Percentiles rank a stretch among this genome's conserved stretches.
These are phyloP conservation scores for Arthrobotrys megalospora DNA, from an alignment of 2,329 filamentous ascomycete species.

Conservation along the genomic window DNA sequence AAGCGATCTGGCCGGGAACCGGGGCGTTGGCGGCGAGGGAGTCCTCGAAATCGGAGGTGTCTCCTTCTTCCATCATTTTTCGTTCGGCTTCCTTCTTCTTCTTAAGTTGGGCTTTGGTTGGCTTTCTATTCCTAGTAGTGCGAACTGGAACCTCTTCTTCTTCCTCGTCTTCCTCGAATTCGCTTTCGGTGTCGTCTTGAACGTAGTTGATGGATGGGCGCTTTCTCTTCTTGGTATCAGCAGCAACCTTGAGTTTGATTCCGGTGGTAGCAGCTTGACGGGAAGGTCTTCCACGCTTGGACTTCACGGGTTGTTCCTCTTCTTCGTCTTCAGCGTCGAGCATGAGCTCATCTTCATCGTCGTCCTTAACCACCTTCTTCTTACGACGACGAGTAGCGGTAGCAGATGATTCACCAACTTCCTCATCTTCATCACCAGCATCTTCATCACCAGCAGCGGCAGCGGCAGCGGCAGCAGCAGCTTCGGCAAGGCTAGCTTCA, in stretches of 20 bases:
- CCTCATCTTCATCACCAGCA: conserved; percentile 2
- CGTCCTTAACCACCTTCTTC: background rate
- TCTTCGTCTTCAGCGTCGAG: conserved; percentile 27
- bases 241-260: background rate
- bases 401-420: conserved; percentile 50
- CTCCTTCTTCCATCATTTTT: conserved; percentile 13
- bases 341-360: conserved; percentile 38
- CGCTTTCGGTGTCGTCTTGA: conserved; percentile 13
- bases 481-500: background rate
- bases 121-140: conserved; percentile 29
- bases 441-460: conserved; percentile 19
- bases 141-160: conserved; percentile 9
- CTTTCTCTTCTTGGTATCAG: conserved; percentile 27
- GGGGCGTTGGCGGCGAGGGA: conserved; percentile 5
- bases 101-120: conserved; percentile 45
- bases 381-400: conserved; percentile 30
- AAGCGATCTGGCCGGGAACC: conserved; percentile 63
- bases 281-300: conserved; percentile 24
- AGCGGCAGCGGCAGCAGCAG: background rate
- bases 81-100: conserved; percentile 38
- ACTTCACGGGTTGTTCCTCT: conserved; percentile 17
- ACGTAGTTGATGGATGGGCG: conserved; percentile 20
- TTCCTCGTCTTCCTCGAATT: conserved; percentile 22
- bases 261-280: conserved; percentile 41
- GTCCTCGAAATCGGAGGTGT: conserved; percentile 23